phyloP scores from a whole-genome alignment of 805 yeast species.

The Suhomyces sp. region DNA sequence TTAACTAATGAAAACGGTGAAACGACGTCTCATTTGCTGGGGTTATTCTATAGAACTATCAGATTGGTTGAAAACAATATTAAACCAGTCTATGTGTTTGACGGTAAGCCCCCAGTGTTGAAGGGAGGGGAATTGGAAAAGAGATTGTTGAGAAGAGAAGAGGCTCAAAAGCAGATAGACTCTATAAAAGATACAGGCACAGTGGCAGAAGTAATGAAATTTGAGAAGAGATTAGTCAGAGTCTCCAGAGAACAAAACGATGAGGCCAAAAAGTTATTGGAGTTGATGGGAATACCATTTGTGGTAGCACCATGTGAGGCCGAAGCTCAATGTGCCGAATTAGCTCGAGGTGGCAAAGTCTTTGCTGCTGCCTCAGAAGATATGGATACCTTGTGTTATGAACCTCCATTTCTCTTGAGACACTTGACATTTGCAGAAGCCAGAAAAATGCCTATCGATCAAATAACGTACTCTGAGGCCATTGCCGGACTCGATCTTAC shows the following conservation, averaged over 20 bases:
- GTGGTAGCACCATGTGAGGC: constrained; percentile 97
- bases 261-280: constrained; percentile 80
- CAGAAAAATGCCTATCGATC: constrained; percentile 87
- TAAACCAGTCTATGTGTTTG: constrained; percentile 95
- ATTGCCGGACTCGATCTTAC: constrained; percentile 77
- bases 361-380: constrained; percentile 98
- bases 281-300: constrained; percentile 92
- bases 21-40: constrained; percentile 90
- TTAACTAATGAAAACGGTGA: constrained; percentile 86
- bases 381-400: constrained; percentile 96
- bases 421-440: constrained; percentile 95
- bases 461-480: constrained; percentile 65
- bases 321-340: constrained; percentile 95
- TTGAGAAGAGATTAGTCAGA: constrained; percentile 83
- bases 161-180: constrained; percentile 73
- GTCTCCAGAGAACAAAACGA: constrained; percentile 91
- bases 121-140: constrained; percentile 92
- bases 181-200: constrained; percentile 79
- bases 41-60: constrained; percentile 92
- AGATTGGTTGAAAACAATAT: constrained; percentile 89
- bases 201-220: constrained; percentile 69
- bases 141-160: constrained; percentile 76
- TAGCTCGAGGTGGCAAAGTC: constrained; percentile 87
- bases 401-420: constrained; percentile 77
- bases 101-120: constrained; percentile 94